Base-by-base conservation (phyloP, 495 filamentous ascomycete genomes). In the Glarea lozoyensis region DNA sequence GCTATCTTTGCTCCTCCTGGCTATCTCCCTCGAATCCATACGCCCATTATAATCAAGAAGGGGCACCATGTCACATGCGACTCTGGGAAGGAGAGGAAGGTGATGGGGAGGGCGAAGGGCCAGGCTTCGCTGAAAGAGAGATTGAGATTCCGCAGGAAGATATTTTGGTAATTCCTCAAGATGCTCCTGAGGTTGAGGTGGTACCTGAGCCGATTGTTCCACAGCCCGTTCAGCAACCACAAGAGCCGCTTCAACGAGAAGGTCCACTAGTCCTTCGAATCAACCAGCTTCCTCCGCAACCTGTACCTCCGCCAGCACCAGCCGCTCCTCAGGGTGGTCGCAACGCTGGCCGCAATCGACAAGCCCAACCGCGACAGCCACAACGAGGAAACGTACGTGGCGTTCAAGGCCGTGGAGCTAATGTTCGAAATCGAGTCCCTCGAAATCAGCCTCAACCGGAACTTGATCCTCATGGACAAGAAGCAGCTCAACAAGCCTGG, bases 1-100 rank as follows among this genome's bases (percentile, higher is more conserved):
- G 92, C 62, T 98, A 97, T 55, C 79, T 98, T 4, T 98, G 92
- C 59, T 82, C 82, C 0, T 70, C 77, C 10, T 98, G 88, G 82
- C 70, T 98, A n/a, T 65, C 76, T 15, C 73, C 81, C 2, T 66
- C 60, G 13, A 89, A 96, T 48, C 90, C 92, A 9, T 98, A 96
- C 50, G 60, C 67, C 35, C 92, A 98, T 58, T 98, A 87, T 66
- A 96, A 94, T 54, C 75, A 76, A 2, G 51, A 56, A 29, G 65
- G 71, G 0, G 82, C 67, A 19, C 50, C 54, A 5, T 96, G 92
- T 58, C 95, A 78, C 53, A 82, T 82, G 71, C 76, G 85, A 3
- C 68, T 98, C 2, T 95, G 87, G 88, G 89, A 95, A 55, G 54
- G 94, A 41, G 88, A 90, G 63, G 73, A 71, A 17, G 88, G 88